A percentile compares a stretch with the other conserved stretches of the same genome.
Conservation (phyloP, 192 early-diverging fungal species). For the Coemansia sp. region DNA sequence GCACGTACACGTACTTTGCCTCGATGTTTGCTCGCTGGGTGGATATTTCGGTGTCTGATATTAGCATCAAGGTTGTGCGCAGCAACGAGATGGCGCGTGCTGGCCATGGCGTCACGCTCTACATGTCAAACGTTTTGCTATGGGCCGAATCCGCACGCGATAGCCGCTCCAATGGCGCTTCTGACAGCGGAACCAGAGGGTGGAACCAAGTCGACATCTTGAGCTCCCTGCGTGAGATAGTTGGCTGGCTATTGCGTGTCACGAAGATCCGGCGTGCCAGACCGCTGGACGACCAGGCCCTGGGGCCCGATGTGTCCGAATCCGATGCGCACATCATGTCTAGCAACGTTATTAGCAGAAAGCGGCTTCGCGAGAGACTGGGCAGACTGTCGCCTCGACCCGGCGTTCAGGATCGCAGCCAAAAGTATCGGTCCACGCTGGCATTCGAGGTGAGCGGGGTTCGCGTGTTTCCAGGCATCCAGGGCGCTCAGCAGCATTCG, state of each 20-base stretch:
- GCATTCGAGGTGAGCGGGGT: conserved; percentile 37
- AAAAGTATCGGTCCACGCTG: conserved; percentile 45
- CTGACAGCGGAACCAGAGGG: background rate
- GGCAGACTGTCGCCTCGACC: conserved; percentile 12
- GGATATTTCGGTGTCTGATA: conserved; percentile 41
- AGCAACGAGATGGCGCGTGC: conserved; percentile 45
- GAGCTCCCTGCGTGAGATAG: conserved; percentile 28
- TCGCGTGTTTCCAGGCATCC: conserved; percentile 40
- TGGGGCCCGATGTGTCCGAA: background rate
- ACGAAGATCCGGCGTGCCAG: conserved; percentile 13
- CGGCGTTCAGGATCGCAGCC: conserved; percentile 27
- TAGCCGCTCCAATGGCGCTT: conserved; percentile 10
- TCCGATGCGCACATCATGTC: background rate
- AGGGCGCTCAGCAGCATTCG: conserved; percentile 41
- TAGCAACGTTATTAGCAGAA: conserved; percentile 1
- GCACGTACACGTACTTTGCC: conserved; percentile 50
- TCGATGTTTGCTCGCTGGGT: conserved; percentile 52
- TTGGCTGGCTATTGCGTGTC: conserved; percentile 32
- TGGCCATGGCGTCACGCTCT: conserved; percentile 46
- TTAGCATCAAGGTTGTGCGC: conserved; percentile 38
- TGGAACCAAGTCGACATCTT: conserved; percentile 29
- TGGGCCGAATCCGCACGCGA: conserved; percentile 52
- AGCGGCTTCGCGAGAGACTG: conserved; percentile 9
- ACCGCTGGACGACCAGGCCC: background rate
- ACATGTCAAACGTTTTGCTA: conserved; percentile 33